phyloP scores from a whole-genome alignment of 495 filamentous ascomycete species.

The Penicillium verhagenii region DNA sequence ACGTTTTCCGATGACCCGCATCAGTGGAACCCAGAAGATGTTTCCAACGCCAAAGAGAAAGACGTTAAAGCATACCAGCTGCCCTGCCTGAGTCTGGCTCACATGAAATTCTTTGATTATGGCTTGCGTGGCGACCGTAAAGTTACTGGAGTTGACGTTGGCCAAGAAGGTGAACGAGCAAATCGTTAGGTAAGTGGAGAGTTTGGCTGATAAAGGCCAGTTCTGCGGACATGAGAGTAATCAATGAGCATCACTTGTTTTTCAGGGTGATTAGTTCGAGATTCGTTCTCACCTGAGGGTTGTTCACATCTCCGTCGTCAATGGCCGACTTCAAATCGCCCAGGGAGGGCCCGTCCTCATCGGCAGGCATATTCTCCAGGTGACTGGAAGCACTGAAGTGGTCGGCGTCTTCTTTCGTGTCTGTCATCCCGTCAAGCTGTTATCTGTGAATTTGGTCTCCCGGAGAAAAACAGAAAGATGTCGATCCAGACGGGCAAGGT shows the following conservation, averaged over 20 bases:
- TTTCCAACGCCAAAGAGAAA: conserved; percentile 33
- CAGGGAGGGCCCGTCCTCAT: background rate
- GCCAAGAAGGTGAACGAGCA: conserved; percentile 35
- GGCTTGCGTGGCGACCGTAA: conserved; percentile 31
- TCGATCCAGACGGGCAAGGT: background rate
- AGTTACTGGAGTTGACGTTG: conserved; percentile 35
- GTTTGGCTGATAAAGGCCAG: conserved; percentile 23
- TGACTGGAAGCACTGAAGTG: conserved; percentile 2
- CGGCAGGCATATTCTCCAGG: conserved; percentile 9
- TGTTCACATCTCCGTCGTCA: conserved; percentile 4
- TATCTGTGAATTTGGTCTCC: too few relatives aligned
- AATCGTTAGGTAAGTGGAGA: conserved; percentile 29
- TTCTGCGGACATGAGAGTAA: conserved; percentile 24
- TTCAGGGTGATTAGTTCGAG: background rate
- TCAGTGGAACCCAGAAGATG: conserved; percentile 34
- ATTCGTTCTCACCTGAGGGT: conserved; percentile 9
- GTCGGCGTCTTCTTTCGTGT: background rate
- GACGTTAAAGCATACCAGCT: conserved; percentile 34
- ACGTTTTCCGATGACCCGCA: conserved; percentile 31
- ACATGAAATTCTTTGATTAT: conserved; percentile 29
- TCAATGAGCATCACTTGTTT: background rate
- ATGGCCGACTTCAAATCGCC: conserved; percentile 4
- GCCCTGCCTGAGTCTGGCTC: conserved; percentile 24
- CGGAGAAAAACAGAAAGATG: background rate
- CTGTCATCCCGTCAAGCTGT: conserved; percentile 11